Evolutionary conservation across 75 land plant genomes (phyloP).

Genomic region (Larix kaempferi): DNA sequence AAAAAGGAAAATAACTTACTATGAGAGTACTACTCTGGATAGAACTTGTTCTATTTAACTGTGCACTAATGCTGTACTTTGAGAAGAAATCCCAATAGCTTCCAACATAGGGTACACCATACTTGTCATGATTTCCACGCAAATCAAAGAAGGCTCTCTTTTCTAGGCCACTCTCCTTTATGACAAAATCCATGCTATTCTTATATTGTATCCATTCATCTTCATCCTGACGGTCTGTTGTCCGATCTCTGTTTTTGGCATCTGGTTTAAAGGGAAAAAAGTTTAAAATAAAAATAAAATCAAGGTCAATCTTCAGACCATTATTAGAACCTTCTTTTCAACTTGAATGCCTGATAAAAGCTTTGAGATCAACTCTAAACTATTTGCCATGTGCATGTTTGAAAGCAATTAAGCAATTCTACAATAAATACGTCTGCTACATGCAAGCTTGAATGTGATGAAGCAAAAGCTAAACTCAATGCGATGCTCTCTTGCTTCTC

Average conservation of each 20-base stretch:
- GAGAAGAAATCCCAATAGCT: constrained; percentile 45
- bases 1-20: constrained; percentile 18
- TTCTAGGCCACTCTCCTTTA: constrained; percentile 40
- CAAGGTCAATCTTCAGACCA: not conserved
- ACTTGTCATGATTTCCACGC: constrained; percentile 68
- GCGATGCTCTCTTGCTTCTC: not conserved
- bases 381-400: not conserved
- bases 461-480: not conserved
- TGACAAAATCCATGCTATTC: constrained; percentile 27
- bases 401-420: not conserved
- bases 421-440: not conserved
- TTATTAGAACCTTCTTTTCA: not conserved
- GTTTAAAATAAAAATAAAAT: not conserved
- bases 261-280: constrained; percentile 18
- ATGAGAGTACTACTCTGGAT: constrained; percentile 41
- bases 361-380: not conserved
- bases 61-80: constrained; percentile 47
- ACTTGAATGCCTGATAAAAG: not conserved
- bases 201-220: constrained; percentile 54
- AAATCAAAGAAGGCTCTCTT: constrained; percentile 38
- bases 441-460: not conserved
- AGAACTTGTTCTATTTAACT: constrained; percentile 32
- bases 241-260: constrained; percentile 50
- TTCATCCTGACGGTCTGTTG: constrained; percentile 54
- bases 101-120: constrained; percentile 52